A percentile compares a stretch with the other conserved stretches of the same genome.
These are phyloP conservation scores for Volvox carteri DNA, from an alignment of 163 green algal genomes.

Conservation along the genomic window DNA sequence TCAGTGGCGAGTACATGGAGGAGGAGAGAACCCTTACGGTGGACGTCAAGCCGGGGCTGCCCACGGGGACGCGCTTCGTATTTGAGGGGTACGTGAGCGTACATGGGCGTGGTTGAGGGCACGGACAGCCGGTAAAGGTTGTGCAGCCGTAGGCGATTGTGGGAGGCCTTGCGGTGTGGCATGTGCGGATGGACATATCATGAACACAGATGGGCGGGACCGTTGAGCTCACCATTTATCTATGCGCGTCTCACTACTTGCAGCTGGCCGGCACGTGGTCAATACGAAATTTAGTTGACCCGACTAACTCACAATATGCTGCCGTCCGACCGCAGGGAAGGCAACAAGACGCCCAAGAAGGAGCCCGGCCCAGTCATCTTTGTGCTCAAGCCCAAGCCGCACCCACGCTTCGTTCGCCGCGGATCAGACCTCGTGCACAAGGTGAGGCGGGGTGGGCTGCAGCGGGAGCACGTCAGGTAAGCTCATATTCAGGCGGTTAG, in stretches of 20 bases:
- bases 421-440: constrained; percentile 79
- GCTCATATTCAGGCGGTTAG: too few relatives aligned
- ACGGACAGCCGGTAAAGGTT: too few relatives aligned
- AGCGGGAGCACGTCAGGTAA: too few relatives aligned
- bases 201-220: too few relatives aligned
- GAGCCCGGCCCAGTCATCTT: constrained; percentile 79
- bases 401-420: constrained; percentile 74
- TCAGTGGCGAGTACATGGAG: constrained; percentile 61
- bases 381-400: constrained; percentile 72
- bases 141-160: too few relatives aligned
- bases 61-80: constrained; percentile 81
- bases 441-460: constrained; percentile 22
- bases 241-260: too few relatives aligned
- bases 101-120: neutral
- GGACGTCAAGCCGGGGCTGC: constrained; percentile 76
- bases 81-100: constrained; percentile 80
- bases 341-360: constrained; percentile 75
- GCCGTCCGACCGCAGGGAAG: constrained; percentile 78
- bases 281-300: too few relatives aligned
- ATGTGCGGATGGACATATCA: too few relatives aligned
- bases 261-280: too few relatives aligned
- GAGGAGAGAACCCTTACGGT: constrained; percentile 75
- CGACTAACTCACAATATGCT: too few relatives aligned
- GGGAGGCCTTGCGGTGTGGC: too few relatives aligned
- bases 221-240: too few relatives aligned